Evolutionary conservation across 768 basidiomycete genomes (phyloP), one percentile per base, ranked within the genome.

Genomic region (Amyloporia xantha): DNA sequence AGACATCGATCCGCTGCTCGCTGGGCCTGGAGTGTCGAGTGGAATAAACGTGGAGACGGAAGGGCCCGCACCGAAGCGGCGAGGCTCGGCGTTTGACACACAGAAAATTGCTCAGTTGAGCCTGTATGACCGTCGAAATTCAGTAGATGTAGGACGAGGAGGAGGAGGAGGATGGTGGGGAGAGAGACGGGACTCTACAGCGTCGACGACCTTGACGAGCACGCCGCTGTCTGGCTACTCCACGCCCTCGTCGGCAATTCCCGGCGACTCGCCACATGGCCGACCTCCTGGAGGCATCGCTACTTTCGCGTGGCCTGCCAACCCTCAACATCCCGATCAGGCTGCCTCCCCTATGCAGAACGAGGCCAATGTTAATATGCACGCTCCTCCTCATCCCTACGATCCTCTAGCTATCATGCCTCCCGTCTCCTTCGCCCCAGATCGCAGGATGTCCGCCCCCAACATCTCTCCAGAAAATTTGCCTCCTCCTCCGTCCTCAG

Each of bases 11-110:
- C 68, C 80, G 4, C 81, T 81, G 52, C 70, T 89, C 44, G 73
- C 76, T 37, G 86, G 84, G 15, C 81, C 82, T 42, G 86, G 85
- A 30, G 70, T 82, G 39, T 77, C 80, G 17, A 81, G 78, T 51
- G 70, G 68, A 49, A 80, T 80, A 71, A 70, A 71, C 56, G 60
- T 79, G 41, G 80, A 84, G 61, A 55, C 69, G 26, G 82, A 86
- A 50, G 79, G 69, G 6, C 89, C 84, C 30, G 80, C 86, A 15
- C 78, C 84, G 42, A 93, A 93, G 65, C 81, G 91, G 56, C 79
- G 91, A 41, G 85, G 88, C 26, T 93, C 91, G 15, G 79, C 85
- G 20, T 77, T 90, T 57, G 91, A 92, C 56, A 82, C 86, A 6
- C 79, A 81, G 49, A 72, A 83, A 44, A 79, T 92, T 56, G 81